phyloP scores from a whole-genome alignment of 2,329 filamentous ascomycete species.

The Venturia nashicola region DNA sequence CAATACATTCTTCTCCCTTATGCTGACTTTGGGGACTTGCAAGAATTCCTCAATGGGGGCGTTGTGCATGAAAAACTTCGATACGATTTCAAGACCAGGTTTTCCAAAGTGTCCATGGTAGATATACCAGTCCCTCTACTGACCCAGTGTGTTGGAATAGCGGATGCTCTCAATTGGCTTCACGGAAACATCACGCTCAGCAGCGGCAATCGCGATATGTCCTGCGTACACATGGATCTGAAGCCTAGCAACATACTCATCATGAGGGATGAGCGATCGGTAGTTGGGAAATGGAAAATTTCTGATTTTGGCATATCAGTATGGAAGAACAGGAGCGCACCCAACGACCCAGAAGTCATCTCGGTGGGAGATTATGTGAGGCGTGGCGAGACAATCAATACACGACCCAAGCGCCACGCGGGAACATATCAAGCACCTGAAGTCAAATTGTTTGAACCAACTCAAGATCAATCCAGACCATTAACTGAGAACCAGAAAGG shows the following conservation, averaged over 20 bases:
- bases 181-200: background rate
- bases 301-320: background rate
- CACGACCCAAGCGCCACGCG: background rate
- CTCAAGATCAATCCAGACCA: background rate
- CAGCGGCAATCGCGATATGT: background rate
- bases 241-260: constrained; percentile 12
- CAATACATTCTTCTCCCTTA: background rate
- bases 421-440: background rate
- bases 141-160: background rate
- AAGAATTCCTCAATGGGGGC: background rate
- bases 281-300: background rate
- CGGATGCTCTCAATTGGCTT: background rate
- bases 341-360: background rate
- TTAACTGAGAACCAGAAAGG: background rate
- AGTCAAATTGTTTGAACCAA: background rate
- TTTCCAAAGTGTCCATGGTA: background rate
- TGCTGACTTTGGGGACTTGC: background rate
- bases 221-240: constrained; percentile 11
- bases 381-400: background rate
- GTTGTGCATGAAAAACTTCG: background rate
- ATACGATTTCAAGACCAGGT: background rate
- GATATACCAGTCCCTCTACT: background rate
- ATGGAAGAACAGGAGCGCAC: background rate
- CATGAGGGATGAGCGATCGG: background rate
- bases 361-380: background rate